Evolutionary conservation across 352 stramenopile genomes (phyloP).

Genomic region (Pythium grandisporangium): DNA sequence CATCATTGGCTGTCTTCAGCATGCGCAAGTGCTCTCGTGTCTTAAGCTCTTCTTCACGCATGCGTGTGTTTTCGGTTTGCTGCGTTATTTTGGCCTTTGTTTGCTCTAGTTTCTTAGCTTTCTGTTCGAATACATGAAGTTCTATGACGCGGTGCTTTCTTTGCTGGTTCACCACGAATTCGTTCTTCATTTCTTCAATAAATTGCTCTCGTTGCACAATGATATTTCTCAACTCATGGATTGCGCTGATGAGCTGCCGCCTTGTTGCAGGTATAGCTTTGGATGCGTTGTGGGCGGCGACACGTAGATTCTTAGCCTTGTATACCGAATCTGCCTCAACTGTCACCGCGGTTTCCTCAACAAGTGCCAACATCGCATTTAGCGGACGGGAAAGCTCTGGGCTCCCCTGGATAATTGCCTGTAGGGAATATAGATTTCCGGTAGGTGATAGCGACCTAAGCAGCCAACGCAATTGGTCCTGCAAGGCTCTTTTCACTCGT

Average conservation of each 20-base stretch:
- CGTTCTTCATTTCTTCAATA: constrained; percentile 19
- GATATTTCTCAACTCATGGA: constrained; percentile 25
- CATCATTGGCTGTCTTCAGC: constrained; percentile 19
- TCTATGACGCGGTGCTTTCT: constrained; percentile 7
- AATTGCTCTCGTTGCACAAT: constrained; percentile 17
- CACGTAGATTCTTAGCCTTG: constrained; percentile 17
- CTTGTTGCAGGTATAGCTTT: constrained; percentile 27
- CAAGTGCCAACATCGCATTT: constrained; percentile 39
- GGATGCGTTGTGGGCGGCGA: constrained; percentile 21
- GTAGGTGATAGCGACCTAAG: constrained; percentile 41
- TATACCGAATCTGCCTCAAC: constrained; percentile 18
- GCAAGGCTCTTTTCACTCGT: constrained; percentile 28
- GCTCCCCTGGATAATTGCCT: constrained; percentile 25
- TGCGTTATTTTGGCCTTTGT: constrained; percentile 22
- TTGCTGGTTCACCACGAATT: constrained; percentile 12
- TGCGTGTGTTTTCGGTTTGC: constrained; percentile 20
- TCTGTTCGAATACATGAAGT: constrained; percentile 3
- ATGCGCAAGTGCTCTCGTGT: constrained; percentile 34
- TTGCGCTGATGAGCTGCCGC: constrained; percentile 36
- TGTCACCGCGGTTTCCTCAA: constrained; percentile 39
- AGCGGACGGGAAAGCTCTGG: constrained; percentile 22
- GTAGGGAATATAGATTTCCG: constrained; percentile 48
- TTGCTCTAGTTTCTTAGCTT: constrained; percentile 6
- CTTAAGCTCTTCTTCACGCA: constrained; percentile 37
- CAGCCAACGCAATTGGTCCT: constrained; percentile 28